Evolutionary conservation across 768 basidiomycete genomes (phyloP).

Genomic region (Termitomyces sp.): DNA sequence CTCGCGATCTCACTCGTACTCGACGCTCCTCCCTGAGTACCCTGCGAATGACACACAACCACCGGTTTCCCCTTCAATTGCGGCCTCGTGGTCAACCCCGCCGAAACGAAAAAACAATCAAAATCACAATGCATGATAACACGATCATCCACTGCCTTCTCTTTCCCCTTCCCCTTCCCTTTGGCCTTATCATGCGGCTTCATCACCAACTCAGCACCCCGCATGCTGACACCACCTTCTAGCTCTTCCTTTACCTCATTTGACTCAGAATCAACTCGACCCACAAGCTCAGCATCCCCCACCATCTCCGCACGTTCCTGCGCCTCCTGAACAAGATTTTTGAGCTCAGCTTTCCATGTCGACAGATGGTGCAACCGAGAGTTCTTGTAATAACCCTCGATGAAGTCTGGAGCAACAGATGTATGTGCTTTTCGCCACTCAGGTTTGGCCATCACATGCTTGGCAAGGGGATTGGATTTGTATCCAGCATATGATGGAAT

Average conservation of each 20-base stretch:
- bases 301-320: conserved; percentile 58
- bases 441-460: conserved; percentile 75
- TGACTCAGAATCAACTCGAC: conserved; percentile 25
- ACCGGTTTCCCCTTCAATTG: conserved; percentile 83
- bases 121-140: conserved; percentile 94
- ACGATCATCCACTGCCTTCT: conserved; percentile 47
- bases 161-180: conserved; percentile 54
- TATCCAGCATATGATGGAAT: conserved; percentile 64
- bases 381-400: conserved; percentile 79
- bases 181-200: conserved; percentile 44
- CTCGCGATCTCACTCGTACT: conserved; percentile 96
- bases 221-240: conserved; percentile 41
- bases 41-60: conserved; percentile 94
- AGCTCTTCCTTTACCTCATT: background rate
- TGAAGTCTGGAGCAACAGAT: conserved; percentile 78
- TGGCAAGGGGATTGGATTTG: conserved; percentile 64
- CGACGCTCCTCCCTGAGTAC: conserved; percentile 57
- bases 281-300: conserved; percentile 18
- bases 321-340: conserved; percentile 70
- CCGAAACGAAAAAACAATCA: conserved; percentile 95
- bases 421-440: conserved; percentile 89
- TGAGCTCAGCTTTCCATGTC: conserved; percentile 89
- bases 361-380: conserved; percentile 91
- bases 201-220: conserved; percentile 41
- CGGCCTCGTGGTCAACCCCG: conserved; percentile 75